phyloP scores from a whole-genome alignment of 805 yeast genomes.

The Yarrowia divulgata region DNA sequence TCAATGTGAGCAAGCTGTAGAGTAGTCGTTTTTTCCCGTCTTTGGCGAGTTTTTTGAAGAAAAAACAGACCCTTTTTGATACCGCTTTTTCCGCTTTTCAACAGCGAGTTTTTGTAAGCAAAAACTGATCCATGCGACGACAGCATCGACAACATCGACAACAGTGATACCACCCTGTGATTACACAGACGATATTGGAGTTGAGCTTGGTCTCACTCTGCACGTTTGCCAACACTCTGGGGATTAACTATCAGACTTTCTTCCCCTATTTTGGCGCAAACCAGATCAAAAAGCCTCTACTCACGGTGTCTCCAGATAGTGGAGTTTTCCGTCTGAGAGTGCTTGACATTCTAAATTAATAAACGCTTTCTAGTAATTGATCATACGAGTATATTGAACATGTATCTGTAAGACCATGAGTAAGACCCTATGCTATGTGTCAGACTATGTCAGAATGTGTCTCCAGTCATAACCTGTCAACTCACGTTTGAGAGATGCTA shows the following conservation, averaged over 20 bases:
- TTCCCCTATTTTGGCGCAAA: conserved; percentile 92
- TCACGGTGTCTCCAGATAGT: conserved; percentile 32
- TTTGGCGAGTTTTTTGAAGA: conserved; percentile 1
- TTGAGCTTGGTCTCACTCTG: neutral
- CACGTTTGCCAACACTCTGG: conserved; percentile 93
- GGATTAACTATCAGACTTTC: conserved; percentile 69
- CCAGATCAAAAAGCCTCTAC: conserved; percentile 59
- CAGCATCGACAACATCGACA: too few species aligned
- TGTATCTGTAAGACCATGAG: too few species aligned
- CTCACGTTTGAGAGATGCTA: too few species aligned
- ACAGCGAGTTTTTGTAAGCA: conserved; percentile 1
- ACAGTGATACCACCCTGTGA: too few species aligned
- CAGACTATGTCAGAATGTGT: too few species aligned
- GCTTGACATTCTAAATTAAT: conserved; percentile 2
- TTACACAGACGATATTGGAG: too few species aligned
- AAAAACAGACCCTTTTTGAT: conserved; percentile 11
- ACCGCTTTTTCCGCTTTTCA: neutral
- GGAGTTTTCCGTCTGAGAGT: conserved; percentile 40
- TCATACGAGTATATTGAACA: too few species aligned
- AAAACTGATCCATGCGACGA: neutral
- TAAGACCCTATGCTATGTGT: too few species aligned
- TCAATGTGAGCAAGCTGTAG: too few species aligned
- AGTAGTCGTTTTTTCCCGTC: conserved; percentile 14
- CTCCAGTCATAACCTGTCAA: too few species aligned
- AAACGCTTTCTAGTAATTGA: neutral